Percentiles rank a stretch among this genome's conserved stretches.
phyloP scores from a whole-genome alignment of 129 eudicot genomes.

The Tanacetum coccineum region DNA sequence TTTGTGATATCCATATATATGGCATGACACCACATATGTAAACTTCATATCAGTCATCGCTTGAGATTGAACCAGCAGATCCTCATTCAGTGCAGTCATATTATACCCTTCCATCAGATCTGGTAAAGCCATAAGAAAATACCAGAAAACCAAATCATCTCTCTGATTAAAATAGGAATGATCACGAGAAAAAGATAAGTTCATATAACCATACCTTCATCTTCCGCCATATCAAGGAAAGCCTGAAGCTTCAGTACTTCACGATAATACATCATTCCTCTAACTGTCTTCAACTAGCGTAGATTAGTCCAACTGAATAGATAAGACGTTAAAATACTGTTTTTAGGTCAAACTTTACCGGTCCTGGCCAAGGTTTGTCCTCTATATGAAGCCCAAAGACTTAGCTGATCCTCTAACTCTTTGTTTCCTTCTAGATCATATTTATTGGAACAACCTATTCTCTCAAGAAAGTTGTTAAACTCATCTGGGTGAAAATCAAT shows the following conservation, averaged over 20 bases:
- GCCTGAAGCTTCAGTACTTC: conserved; percentile 98
- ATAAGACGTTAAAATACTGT: no score
- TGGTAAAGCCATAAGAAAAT: no score
- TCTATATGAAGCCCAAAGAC: conserved; percentile 95
- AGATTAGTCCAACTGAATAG: conserved; percentile 25
- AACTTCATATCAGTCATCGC: conserved; percentile 99
- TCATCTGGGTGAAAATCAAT: conserved; percentile 48
- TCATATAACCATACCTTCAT: conserved; percentile 66
- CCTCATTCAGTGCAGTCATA: conserved; percentile 87
- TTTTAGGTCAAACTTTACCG: no score
- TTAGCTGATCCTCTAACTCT: conserved; percentile 69
- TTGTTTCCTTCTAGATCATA: conserved; percentile 61
- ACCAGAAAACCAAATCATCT: no score
- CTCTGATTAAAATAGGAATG: no score
- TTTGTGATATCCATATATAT: conserved; percentile 82
- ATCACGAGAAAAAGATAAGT: background rate
- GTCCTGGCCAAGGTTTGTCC: conserved; percentile 95
- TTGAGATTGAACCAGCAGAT: conserved; percentile 97
- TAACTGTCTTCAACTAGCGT: conserved; percentile 39
- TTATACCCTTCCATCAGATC: conserved; percentile 96
- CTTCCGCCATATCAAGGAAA: conserved; percentile 98
- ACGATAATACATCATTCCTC: conserved; percentile 99
- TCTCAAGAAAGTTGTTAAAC: conserved; percentile 91
- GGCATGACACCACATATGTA: conserved; percentile 95
- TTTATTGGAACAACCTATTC: conserved; percentile 47